Evolutionary conservation across 1,284 basidiomycete species (phyloP), one percentile per base, ranked within the genome.

Genomic region (Malassezia pachydermatis): DNA sequence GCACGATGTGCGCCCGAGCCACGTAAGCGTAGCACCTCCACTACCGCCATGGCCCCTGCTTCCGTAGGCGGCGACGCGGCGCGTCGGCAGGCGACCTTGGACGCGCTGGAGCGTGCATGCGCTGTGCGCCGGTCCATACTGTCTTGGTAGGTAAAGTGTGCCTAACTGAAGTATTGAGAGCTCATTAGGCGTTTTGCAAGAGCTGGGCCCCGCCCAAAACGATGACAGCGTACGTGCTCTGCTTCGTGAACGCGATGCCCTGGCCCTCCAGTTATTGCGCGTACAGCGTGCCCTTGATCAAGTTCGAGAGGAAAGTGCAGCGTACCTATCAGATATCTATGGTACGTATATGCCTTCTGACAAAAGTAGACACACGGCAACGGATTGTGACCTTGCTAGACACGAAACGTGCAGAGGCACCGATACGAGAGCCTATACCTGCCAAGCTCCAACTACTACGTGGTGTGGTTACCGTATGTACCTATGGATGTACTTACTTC

Each of bases 181-280:
- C 40, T 47, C 50, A 5, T 37, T 47, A 19, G 36, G 10, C 2
- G 23, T 42, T 6, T 23, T 47, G 14, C 24, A 36, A 22, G 32
- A 23, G 23, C 29, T 52, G 2, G 22, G 24, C 11, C 33, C 29
- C 9, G 20, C 34, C 8, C 23, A 29, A 9, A 44, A 41, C 17
- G 27, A 22, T 10, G 40, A 19, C 25, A 39, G 40, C n/a, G 17
- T 42, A 2, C 43, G 51, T 4, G 25, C 38, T 6, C 40, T 50
- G 11, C 44, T 54, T 10, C 38, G 47, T 28, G 38, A 50, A 37
- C 46, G 48, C n/a, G 51, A 54, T 32, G 51, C 33, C 11, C 42
- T 49, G 10, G 48, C 46, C 4, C 13, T 54, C 10, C 22, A 38
- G 9, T 32, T 51, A 10, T 33, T 49, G 0, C 39, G 19, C 5